Conservation (phyloP, 2,329 filamentous ascomycete species). For the Rutstroemia sp. region DNA sequence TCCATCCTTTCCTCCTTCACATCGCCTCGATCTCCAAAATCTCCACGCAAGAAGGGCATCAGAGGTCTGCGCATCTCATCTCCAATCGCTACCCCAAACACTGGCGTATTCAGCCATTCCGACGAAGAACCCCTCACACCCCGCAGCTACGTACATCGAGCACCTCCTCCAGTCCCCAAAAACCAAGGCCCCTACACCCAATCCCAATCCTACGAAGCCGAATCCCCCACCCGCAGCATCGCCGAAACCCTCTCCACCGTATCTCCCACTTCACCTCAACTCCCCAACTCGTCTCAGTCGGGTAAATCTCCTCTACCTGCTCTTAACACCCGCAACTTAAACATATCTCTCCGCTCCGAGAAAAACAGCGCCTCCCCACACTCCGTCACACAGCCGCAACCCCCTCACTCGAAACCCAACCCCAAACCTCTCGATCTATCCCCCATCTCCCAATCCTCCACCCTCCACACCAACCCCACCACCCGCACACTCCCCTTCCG, state of each 20-base stretch:
- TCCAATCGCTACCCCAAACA: constrained; percentile 57
- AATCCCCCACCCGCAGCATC: constrained; percentile 23
- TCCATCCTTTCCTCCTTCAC: constrained; percentile 54
- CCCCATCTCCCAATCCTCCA: neutral
- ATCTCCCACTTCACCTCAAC: constrained; percentile 3
- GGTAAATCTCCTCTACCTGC: neutral
- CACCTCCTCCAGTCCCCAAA: constrained; percentile 48
- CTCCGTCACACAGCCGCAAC: constrained; percentile 11
- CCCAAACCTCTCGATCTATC: neutral
- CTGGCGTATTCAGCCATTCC: constrained; percentile 47
- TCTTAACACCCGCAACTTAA: constrained; percentile 5
- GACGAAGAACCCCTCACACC: constrained; percentile 52
- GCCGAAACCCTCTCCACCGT: constrained; percentile 22
- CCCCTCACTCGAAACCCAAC: constrained; percentile 7
- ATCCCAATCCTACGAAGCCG: constrained; percentile 15
- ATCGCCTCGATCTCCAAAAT: constrained; percentile 30
- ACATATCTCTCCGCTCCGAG: constrained; percentile 16
- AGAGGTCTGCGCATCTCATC: constrained; percentile 54
- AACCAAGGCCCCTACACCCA: constrained; percentile 33
- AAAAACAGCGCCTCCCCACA: constrained; percentile 16
- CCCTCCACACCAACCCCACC: constrained; percentile 16
- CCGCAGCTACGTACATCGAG: constrained; percentile 48
- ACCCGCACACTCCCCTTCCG: constrained; percentile 47
- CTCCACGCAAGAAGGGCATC: constrained; percentile 35
- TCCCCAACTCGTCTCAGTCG: neutral